Percentiles rank a stretch among this genome's conserved stretches.
These are phyloP conservation scores for Aspergillus piperis DNA, from an alignment of 2,329 filamentous ascomycete species.

Conservation along the genomic window DNA sequence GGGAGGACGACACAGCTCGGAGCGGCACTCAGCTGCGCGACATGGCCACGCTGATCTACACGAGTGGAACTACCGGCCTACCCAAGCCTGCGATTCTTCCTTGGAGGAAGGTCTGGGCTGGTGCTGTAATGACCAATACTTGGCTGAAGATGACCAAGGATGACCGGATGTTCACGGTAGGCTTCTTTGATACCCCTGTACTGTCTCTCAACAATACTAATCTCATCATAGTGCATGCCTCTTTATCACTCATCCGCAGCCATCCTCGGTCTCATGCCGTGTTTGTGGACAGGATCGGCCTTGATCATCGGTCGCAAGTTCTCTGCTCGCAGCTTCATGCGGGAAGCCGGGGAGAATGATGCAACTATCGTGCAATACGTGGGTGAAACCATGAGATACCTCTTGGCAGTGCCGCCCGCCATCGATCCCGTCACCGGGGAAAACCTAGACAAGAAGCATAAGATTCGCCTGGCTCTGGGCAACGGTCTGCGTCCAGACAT, in stretches of 20 bases:
- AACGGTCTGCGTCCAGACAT: slow-evolving; percentile 85
- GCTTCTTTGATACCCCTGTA: slow-evolving; percentile 15
- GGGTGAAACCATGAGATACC: slow-evolving; percentile 81
- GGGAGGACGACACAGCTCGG: slow-evolving; percentile 61
- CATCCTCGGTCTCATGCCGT: slow-evolving; percentile 66
- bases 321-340: slow-evolving; percentile 75
- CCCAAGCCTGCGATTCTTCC: slow-evolving; percentile 77
- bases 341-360: slow-evolving; percentile 67
- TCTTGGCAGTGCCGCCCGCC: slow-evolving; percentile 67
- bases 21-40: slow-evolving; percentile 54
- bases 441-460: slow-evolving; percentile 70
- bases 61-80: slow-evolving; percentile 80
- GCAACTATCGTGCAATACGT: slow-evolving; percentile 85
- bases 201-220: slow-evolving; percentile 8
- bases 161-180: slow-evolving; percentile 75
- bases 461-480: slow-evolving; percentile 73
- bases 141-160: slow-evolving; percentile 61
- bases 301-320: slow-evolving; percentile 76
- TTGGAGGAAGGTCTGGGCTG: slow-evolving; percentile 66
- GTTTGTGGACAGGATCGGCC: slow-evolving; percentile 63
- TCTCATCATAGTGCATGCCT: slow-evolving; percentile 68
- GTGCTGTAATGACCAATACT: slow-evolving; percentile 53
- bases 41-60: slow-evolving; percentile 77
- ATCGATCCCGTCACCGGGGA: slow-evolving; percentile 65
- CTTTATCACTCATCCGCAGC: slow-evolving; percentile 82